Evolutionary conservation across 169 alveolate genomes (phyloP).

Genomic region (Cryptosporidium ubiquitum): DNA sequence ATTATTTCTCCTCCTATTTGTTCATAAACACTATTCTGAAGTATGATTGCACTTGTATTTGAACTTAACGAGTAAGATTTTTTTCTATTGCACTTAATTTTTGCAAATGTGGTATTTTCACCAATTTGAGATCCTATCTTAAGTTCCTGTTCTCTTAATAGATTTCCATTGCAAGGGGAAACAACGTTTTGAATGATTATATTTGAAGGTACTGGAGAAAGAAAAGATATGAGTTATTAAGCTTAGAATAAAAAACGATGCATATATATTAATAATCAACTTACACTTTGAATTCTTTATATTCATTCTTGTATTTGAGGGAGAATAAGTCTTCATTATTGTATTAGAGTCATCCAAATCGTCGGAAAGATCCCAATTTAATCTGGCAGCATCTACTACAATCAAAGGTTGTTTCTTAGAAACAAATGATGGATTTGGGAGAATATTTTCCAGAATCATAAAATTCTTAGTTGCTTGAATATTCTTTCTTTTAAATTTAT

Average conservation of each 20-base stretch:
- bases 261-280: neutral
- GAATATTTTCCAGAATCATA: slow-evolving; percentile 19
- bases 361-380: slow-evolving; percentile 15
- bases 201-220: neutral
- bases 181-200: slow-evolving; percentile 20
- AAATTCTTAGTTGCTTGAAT: slow-evolving; percentile 49
- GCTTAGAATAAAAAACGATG: neutral
- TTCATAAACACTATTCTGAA: slow-evolving; percentile 25
- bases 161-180: slow-evolving; percentile 59
- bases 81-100: slow-evolving; percentile 14
- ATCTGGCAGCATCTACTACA: slow-evolving; percentile 33
- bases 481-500: neutral
- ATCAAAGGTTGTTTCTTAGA: slow-evolving; percentile 30
- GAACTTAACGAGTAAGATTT: neutral
- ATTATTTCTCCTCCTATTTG: neutral
- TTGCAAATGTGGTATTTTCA: neutral
- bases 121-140: slow-evolving; percentile 24
- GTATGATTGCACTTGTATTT: neutral
- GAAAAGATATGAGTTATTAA: neutral
- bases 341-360: neutral
- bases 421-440: slow-evolving; percentile 67
- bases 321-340: neutral
- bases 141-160: slow-evolving; percentile 13
- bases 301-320: slow-evolving; percentile 1
- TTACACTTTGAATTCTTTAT: slow-evolving; percentile 35